These are phyloP conservation scores for Mortierella claussenii DNA, from an alignment of 192 early-diverging fungal species.

Conservation along the genomic window DNA sequence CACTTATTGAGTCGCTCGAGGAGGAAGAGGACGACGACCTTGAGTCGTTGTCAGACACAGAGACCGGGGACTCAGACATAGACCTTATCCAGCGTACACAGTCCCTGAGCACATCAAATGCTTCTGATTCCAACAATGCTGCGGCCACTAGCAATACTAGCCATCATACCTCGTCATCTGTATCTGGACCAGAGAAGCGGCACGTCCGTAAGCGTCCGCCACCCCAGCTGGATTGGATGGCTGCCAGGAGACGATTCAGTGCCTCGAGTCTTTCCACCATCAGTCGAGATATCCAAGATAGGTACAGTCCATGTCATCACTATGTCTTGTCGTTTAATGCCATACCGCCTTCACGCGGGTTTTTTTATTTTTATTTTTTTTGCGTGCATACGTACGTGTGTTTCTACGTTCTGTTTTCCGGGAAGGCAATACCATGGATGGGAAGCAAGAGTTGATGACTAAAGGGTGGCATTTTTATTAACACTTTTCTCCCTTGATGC, in stretches of 20 bases:
- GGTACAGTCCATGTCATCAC: slow-evolving; percentile 10
- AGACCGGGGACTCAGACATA: slow-evolving; percentile 37
- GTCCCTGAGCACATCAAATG: slow-evolving; percentile 9
- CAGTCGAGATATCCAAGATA: slow-evolving; percentile 49
- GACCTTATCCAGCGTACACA: slow-evolving; percentile 38
- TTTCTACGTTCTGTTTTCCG: neutral
- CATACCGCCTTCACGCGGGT: neutral
- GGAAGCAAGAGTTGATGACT: neutral
- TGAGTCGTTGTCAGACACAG: slow-evolving; percentile 41
- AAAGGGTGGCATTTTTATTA: slow-evolving; percentile 9
- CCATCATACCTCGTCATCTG: neutral
- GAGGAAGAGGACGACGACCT: slow-evolving; percentile 34
- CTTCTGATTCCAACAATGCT: neutral
- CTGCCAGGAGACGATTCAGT: slow-evolving; percentile 38
- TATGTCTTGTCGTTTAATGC: neutral
- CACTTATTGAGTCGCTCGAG: slow-evolving; percentile 43
- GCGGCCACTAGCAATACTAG: too few relatives aligned
- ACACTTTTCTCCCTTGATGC: neutral
- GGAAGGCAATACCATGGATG: neutral
- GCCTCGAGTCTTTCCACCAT: slow-evolving; percentile 39
- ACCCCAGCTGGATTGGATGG: slow-evolving; percentile 49
- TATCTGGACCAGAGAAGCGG: slow-evolving; percentile 8
- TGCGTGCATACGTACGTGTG: neutral
- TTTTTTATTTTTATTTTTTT: slow-evolving; percentile 19
- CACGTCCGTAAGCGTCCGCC: slow-evolving; percentile 20